Percentiles rank a stretch among this genome's conserved stretches.
Conservation (phyloP, 129 eudicot species). For the Saussurea involucrata region DNA sequence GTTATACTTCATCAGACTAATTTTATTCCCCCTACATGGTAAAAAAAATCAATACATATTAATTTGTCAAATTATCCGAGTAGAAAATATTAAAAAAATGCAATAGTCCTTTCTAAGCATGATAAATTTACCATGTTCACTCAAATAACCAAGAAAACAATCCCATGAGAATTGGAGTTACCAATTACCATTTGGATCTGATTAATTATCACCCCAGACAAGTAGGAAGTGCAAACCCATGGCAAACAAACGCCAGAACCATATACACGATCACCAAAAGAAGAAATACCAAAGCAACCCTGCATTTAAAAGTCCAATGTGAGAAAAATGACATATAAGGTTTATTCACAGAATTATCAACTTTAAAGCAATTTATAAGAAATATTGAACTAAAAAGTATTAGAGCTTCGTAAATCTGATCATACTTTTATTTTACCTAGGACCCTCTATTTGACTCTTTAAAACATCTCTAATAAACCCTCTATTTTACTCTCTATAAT, state of each 20-base stretch:
- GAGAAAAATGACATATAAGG: background rate
- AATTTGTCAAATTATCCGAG: background rate
- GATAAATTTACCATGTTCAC: background rate
- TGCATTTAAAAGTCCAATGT: conserved; percentile 30
- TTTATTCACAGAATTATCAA: background rate
- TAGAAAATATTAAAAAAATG: background rate
- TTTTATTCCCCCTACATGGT: background rate
- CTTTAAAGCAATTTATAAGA: background rate
- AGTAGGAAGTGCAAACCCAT: conserved; percentile 60
- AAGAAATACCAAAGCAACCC: conserved; percentile 54
- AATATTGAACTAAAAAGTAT: background rate
- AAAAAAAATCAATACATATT: background rate
- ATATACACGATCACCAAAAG: conserved; percentile 62
- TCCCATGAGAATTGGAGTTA: background rate
- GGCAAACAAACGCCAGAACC: conserved; percentile 66
- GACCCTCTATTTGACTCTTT: too few relatives aligned
- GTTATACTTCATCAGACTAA: background rate
- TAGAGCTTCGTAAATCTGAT: background rate
- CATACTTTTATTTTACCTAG: background rate
- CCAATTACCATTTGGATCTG: background rate
- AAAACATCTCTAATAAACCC: too few relatives aligned
- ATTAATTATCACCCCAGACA: conserved; percentile 48
- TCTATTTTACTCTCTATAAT: too few relatives aligned
- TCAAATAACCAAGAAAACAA: background rate
- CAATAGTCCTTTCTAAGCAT: background rate